phyloP scores from a whole-genome alignment of 139 green algal species.

The Diplosphaera chodatii region DNA sequence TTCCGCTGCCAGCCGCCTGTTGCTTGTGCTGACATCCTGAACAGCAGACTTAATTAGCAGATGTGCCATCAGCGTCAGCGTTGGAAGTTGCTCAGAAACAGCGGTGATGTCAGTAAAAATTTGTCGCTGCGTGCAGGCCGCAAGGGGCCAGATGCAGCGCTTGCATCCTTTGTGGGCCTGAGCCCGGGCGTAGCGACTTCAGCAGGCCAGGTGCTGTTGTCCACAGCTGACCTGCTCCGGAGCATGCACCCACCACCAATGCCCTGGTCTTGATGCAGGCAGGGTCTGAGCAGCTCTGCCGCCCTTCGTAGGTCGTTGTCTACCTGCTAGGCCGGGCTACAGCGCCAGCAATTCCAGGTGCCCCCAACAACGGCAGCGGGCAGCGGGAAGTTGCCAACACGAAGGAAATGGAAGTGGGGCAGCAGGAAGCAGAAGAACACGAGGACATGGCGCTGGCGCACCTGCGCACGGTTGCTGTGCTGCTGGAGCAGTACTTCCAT shows the following conservation, averaged over 20 bases:
- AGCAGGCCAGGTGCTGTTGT: not conserved
- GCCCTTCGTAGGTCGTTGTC: constrained; percentile 17
- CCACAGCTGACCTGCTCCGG: not conserved
- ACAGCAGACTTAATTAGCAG: no score
- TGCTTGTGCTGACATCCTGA: no score
- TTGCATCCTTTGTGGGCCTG: not conserved
- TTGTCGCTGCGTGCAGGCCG: not conserved
- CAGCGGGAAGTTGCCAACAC: not conserved
- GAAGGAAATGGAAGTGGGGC: not conserved
- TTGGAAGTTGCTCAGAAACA: not conserved
- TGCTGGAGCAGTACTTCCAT: constrained; percentile 85
- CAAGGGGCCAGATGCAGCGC: not conserved
- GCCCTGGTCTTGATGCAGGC: no score
- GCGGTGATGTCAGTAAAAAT: not conserved
- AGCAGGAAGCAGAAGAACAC: not conserved
- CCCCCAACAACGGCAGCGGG: not conserved
- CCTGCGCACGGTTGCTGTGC: constrained; percentile 41
- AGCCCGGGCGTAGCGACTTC: not conserved
- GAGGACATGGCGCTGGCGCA: constrained; percentile 12
- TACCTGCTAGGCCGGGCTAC: constrained; percentile 26
- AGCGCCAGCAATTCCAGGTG: not conserved
- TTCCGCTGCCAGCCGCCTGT: no score
- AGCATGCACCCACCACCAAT: no score
- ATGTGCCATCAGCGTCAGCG: no score
- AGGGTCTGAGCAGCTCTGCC: no score